These are phyloP conservation scores for Penicillium pancosmium DNA, from an alignment of 495 filamentous ascomycete genomes.

Conservation along the genomic window DNA sequence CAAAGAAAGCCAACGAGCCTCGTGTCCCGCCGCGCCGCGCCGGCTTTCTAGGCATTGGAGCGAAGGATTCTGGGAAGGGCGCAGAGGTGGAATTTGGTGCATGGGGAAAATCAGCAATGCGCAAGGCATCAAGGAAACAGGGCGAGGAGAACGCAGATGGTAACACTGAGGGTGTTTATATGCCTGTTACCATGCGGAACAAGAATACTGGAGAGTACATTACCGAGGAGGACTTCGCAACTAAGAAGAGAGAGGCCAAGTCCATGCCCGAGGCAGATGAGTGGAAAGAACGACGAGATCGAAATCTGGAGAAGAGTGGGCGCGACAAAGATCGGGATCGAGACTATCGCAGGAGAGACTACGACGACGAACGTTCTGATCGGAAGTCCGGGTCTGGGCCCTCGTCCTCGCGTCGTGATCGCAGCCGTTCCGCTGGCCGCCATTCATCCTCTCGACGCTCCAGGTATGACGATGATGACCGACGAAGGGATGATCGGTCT, in stretches of 20 bases:
- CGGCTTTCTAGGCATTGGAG: slow-evolving; percentile 83
- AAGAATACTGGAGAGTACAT: slow-evolving; percentile 67
- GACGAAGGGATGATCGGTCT: slow-evolving; percentile 35
- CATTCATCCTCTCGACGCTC: slow-evolving; percentile 37
- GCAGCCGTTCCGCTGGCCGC: slow-evolving; percentile 38
- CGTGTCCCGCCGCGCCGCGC: slow-evolving; percentile 65
- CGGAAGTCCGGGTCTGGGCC: slow-evolving; percentile 19
- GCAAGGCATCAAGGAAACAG: slow-evolving; percentile 53
- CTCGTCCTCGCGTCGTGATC: slow-evolving; percentile 40
- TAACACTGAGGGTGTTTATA: slow-evolving; percentile 59
- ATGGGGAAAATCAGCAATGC: slow-evolving; percentile 71
- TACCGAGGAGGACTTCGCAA: slow-evolving; percentile 63
- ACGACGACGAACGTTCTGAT: slow-evolving; percentile 35
- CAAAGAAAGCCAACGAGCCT: slow-evolving; percentile 37
- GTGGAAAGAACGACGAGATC: slow-evolving; percentile 53
- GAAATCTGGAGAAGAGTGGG: slow-evolving; percentile 52
- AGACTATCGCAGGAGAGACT: slow-evolving; percentile 33
- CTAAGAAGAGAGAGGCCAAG: slow-evolving; percentile 46
- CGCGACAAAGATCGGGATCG: slow-evolving; percentile 42
- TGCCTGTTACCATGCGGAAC: slow-evolving; percentile 67
- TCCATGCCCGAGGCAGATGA: slow-evolving; percentile 43
- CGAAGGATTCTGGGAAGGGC: slow-evolving; percentile 66
- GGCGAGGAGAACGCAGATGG: slow-evolving; percentile 38
- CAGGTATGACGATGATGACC: slow-evolving; percentile 33
- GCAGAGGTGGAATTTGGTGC: slow-evolving; percentile 75